Evolutionary conservation across 306 rosid genomes (phyloP).

Genomic region (Vicia villosa): DNA sequence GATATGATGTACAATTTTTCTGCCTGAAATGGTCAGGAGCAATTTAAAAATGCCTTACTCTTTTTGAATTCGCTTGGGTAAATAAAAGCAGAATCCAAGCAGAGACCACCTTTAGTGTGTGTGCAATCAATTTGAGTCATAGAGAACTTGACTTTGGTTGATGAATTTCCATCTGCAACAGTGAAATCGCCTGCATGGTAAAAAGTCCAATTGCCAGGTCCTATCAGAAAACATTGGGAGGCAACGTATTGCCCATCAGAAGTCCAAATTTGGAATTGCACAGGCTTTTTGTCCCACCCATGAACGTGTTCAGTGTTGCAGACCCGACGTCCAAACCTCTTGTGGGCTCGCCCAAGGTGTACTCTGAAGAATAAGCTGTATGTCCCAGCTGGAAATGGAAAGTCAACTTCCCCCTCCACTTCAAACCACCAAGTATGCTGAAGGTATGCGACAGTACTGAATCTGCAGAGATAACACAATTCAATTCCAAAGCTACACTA

Average conservation of each 20-base stretch:
- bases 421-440: conserved; percentile 99
- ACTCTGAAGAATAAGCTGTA: conserved; percentile 80
- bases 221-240: conserved; percentile 66
- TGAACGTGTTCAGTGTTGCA: conserved; percentile 79
- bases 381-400: conserved; percentile 85
- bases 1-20: conserved; percentile 24
- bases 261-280: conserved; percentile 80
- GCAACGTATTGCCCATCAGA: conserved; percentile 81
- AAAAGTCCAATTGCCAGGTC: conserved; percentile 71
- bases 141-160: conserved; percentile 74
- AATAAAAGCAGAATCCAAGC: conserved; percentile 79
- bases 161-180: conserved; percentile 54
- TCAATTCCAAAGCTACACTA: conserved; percentile 22
- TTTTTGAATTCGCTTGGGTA: conserved; percentile 62
- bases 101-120: conserved; percentile 94
- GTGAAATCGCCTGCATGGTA: conserved; percentile 81
- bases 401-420: conserved; percentile 87
- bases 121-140: conserved; percentile 99
- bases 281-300: conserved; percentile 96
- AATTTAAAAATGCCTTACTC: conserved; percentile 57
- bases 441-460: conserved; percentile 72
- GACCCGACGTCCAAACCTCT: conserved; percentile 74
- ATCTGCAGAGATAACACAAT: conserved; percentile 49
- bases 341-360: conserved; percentile 65
- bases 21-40: conserved; percentile 35